A percentile compares a stretch with the other conserved stretches of the same genome.
Conservation (phyloP, 768 basidiomycete genomes). For the Hericium erinaceus region DNA sequence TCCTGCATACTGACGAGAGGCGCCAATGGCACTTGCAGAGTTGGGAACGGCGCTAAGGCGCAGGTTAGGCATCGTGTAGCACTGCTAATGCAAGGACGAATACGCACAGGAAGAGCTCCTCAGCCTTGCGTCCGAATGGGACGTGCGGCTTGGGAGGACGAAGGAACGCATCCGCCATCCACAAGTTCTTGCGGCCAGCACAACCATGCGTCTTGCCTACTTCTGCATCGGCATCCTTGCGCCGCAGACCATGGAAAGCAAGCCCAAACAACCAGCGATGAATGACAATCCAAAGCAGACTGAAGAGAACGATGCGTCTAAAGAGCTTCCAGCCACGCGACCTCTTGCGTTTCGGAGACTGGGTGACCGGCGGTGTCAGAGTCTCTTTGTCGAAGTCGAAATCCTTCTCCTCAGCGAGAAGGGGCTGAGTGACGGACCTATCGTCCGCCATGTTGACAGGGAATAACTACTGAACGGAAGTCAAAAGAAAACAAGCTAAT, state of each 20-base stretch:
- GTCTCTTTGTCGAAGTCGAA: background rate
- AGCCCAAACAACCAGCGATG: constrained; percentile 5
- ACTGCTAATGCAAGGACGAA: background rate
- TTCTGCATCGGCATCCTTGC: background rate
- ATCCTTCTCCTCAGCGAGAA: background rate
- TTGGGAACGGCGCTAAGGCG: constrained; percentile 39
- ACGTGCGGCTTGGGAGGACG: constrained; percentile 9
- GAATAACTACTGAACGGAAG: background rate
- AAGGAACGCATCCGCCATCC: constrained; percentile 14
- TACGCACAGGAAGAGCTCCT: constrained; percentile 37
- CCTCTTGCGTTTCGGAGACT: background rate
- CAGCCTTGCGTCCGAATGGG: constrained; percentile 28
- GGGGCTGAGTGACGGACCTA: constrained; percentile 1
- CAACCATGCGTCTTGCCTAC: background rate
- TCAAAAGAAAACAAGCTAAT: background rate
- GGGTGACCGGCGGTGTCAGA: background rate
- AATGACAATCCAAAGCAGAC: constrained; percentile 5
- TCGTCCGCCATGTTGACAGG: background rate
- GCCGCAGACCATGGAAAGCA: background rate
- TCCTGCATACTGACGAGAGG: constrained; percentile 43
- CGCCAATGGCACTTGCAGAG: constrained; percentile 35
- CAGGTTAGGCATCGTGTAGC: background rate
- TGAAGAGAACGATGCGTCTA: constrained; percentile 4
- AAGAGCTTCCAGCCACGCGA: background rate
- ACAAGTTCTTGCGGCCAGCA: background rate